Base-by-base conservation (phyloP, 2,329 filamentous ascomycete genomes). In the Xenosphaeropsis pyriputrescens region DNA sequence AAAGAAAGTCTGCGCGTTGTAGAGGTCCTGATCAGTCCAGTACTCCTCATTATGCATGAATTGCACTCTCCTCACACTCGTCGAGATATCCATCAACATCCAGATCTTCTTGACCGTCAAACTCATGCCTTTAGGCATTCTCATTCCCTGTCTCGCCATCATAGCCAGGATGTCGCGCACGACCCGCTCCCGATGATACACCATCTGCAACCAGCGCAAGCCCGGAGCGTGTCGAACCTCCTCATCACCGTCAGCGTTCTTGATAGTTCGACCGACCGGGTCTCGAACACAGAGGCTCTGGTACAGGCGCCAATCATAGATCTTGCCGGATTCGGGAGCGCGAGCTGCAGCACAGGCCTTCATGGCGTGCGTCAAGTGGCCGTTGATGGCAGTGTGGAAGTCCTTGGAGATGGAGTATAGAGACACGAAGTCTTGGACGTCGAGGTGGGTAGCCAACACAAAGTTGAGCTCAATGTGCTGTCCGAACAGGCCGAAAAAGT, bases 21-120 rank as follows among this genome's bases (percentile, higher is more conserved):
- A 70, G 8, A 91, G 54, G 49, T 84, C 74, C 4, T 53, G 42
- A 40, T 79, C 61, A 8, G 65, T 60, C 66, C 80, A 80, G 35
- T 77, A 61, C 0, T 49, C 45, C 8, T 38, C 37, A 52, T 72
- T 72, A 19, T 61, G 61, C 5, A 85, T 54, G 5, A 79, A 59
- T 2, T 60, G 60, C 5, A 65, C 56, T 1, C 84, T 72, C 12
- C 68, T 60, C 0, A 45, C 48, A 36, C 66, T 78, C 12, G 72
- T 74, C 0, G 70, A 60, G 4, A 78, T 59, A 49, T 86, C 81
- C 62, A 85, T 74, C 26, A 83, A 50, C 37, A 81, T 66, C 85
- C 85, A 91, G 14, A 85, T 61, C 50, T 82, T 81, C 48, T 73
- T 64, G 34, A 82, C 57, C 1, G 65, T 63, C 9, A 49, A 36